phyloP scores from a whole-genome alignment of 805 yeast genomes.

The Yamadazyma olivae region DNA sequence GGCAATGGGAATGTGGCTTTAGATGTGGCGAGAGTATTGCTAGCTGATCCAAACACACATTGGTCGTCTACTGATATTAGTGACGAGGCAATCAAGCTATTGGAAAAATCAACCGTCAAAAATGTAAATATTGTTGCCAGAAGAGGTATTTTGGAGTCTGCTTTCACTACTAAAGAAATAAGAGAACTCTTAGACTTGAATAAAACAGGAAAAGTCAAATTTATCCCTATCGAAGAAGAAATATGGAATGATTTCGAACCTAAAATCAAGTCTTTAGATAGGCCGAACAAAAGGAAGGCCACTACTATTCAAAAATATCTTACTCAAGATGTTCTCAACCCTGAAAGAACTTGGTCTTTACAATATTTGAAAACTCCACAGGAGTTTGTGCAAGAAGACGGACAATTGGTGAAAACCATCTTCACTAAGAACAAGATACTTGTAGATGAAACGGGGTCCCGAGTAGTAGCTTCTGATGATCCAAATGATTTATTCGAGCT shows the following conservation, averaged over 20 bases:
- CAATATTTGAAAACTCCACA: constrained; percentile 69
- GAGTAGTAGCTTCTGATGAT: constrained; percentile 14
- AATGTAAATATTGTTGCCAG: constrained; percentile 77
- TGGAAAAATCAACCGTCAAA: constrained; percentile 53
- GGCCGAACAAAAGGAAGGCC: constrained; percentile 64
- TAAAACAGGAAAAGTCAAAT: constrained; percentile 44
- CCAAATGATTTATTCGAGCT: constrained; percentile 27
- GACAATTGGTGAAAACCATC: constrained; percentile 43
- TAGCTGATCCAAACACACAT: constrained; percentile 52
- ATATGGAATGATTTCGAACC: constrained; percentile 23
- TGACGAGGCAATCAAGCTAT: constrained; percentile 50
- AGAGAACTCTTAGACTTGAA: constrained; percentile 73
- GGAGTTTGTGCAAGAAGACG: constrained; percentile 38
- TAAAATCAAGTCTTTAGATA: constrained; percentile 25
- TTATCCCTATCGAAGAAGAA: constrained; percentile 34
- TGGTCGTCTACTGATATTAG: constrained; percentile 77
- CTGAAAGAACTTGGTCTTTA: constrained; percentile 53
- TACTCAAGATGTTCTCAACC: neutral
- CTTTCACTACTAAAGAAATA: constrained; percentile 89
- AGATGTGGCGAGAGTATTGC: constrained; percentile 79
- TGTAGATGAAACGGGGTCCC: constrained; percentile 22
- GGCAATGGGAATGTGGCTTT: constrained; percentile 98
- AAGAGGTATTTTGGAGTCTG: constrained; percentile 80
- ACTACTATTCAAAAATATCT: constrained; percentile 57
- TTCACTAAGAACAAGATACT: constrained; percentile 48